These are phyloP conservation scores for Abortiporus biennis DNA, from an alignment of 1,284 basidiomycete genomes.

Conservation along the genomic window DNA sequence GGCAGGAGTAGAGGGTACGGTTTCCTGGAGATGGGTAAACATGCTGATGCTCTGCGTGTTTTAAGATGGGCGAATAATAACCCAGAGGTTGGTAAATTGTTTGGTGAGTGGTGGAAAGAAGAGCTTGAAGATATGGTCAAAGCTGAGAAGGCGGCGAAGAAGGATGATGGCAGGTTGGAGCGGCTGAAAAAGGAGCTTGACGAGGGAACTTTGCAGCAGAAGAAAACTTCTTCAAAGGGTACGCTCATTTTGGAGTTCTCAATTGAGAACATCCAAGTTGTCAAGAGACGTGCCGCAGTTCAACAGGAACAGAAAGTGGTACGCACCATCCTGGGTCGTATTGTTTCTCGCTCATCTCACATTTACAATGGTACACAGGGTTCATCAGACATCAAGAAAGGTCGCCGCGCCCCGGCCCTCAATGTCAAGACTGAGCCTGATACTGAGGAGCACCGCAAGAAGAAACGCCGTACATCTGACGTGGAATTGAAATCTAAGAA, in stretches of 20 bases:
- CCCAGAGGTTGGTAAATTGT: constrained; percentile 52
- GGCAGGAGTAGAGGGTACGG: constrained; percentile 93
- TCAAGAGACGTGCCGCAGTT: constrained; percentile 57
- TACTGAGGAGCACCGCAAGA: constrained; percentile 15
- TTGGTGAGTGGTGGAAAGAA: constrained; percentile 79
- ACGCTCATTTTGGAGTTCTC: constrained; percentile 88
- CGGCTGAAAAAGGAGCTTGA: constrained; percentile 59
- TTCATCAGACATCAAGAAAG: constrained; percentile 14
- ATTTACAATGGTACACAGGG: neutral
- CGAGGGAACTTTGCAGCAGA: constrained; percentile 26
- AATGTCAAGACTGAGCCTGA: no score
- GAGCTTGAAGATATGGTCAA: constrained; percentile 71
- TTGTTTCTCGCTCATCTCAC: constrained; percentile 6
- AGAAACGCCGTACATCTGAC: constrained; percentile 22
- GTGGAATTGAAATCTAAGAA: constrained; percentile 1
- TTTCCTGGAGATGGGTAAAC: constrained; percentile 87
- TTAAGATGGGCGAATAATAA: constrained; percentile 96
- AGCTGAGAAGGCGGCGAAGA: constrained; percentile 46
- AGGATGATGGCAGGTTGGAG: constrained; percentile 47
- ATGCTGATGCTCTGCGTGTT: constrained; percentile 87
- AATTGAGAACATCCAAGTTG: constrained; percentile 89
- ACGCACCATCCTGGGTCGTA: constrained; percentile 2
- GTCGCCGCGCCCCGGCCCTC: no score
- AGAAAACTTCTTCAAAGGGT: constrained; percentile 40
- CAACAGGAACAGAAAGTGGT: constrained; percentile 29